phyloP scores from a whole-genome alignment of 2,329 filamentous ascomycete species.

The Amphichorda felina region DNA sequence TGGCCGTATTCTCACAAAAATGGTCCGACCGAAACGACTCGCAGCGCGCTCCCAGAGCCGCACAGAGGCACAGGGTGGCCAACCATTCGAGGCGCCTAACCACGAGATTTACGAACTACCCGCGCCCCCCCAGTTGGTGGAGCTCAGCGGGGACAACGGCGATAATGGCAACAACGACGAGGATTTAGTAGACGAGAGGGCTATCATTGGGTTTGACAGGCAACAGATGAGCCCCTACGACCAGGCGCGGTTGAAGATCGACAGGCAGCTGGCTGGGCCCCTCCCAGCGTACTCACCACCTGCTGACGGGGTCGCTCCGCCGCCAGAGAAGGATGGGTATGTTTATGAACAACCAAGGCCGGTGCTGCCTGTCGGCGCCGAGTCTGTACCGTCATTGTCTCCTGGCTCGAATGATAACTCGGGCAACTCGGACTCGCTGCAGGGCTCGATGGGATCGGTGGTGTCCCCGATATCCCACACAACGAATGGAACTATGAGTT shows the following conservation, averaged over 20 bases:
- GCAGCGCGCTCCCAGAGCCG: neutral
- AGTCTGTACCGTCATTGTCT: neutral
- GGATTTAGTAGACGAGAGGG: neutral
- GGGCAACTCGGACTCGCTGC: constrained; percentile 2
- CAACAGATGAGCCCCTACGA: constrained; percentile 36
- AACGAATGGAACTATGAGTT: neutral
- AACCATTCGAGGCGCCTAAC: constrained; percentile 21
- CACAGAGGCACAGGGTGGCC: constrained; percentile 11
- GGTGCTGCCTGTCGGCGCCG: neutral
- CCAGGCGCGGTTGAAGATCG: constrained; percentile 34
- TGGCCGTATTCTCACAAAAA: neutral
- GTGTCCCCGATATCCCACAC: constrained; percentile 2
- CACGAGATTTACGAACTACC: constrained; percentile 42
- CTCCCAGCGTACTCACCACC: constrained; percentile 36
- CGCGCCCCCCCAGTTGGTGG: constrained; percentile 30
- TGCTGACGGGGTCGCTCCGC: constrained; percentile 11
- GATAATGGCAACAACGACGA: neutral
- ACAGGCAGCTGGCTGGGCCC: constrained; percentile 36
- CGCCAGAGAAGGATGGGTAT: constrained; percentile 16
- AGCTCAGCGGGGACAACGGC: constrained; percentile 34
- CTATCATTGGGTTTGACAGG: constrained; percentile 19
- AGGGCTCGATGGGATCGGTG: neutral
- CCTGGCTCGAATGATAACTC: neutral
- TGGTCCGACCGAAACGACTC: neutral
- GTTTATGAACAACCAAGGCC: neutral